Evolutionary conservation across 2,329 filamentous ascomycete species (phyloP).

Genomic region (Bisporella sp.): DNA sequence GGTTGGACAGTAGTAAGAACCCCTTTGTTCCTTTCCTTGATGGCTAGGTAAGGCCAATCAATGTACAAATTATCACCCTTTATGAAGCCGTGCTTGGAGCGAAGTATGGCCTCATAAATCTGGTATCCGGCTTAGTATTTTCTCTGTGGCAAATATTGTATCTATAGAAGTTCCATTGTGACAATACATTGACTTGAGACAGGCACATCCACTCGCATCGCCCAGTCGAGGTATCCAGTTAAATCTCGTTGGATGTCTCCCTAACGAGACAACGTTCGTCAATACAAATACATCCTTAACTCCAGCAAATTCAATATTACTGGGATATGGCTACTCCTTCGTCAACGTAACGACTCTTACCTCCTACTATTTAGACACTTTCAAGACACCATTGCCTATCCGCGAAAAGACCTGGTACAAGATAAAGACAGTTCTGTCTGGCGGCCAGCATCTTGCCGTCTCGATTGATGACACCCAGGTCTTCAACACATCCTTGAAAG

Average conservation of each 20-base stretch:
- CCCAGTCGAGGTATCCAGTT: conserved; percentile 7
- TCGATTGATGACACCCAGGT: conserved; percentile 21
- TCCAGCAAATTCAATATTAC: conserved; percentile 29
- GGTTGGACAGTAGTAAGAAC: conserved; percentile 30
- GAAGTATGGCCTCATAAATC: no score
- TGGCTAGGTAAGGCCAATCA: no score
- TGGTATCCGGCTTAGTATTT: no score
- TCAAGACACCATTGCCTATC: conserved; percentile 22
- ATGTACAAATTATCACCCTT: no score
- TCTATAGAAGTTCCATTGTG: no score
- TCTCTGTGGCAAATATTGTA: no score
- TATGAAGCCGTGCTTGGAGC: no score
- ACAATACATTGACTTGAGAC: not conserved
- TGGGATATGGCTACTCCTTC: conserved; percentile 29
- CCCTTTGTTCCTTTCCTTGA: not conserved
- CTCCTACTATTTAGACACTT: conserved; percentile 22
- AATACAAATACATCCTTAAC: conserved; percentile 30
- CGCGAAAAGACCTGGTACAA: conserved; percentile 31
- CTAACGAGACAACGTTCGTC: conserved; percentile 20
- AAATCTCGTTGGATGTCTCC: conserved; percentile 21
- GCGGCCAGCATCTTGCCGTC: conserved; percentile 21
- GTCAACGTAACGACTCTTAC: conserved; percentile 31
- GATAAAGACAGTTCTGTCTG: conserved; percentile 24
- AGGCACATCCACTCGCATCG: conserved; percentile 1
- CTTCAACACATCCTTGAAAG: conserved; percentile 6